Evolutionary conservation across 2,329 filamentous ascomycete genomes (phyloP).

Genomic region (Paecilomyces sp.): DNA sequence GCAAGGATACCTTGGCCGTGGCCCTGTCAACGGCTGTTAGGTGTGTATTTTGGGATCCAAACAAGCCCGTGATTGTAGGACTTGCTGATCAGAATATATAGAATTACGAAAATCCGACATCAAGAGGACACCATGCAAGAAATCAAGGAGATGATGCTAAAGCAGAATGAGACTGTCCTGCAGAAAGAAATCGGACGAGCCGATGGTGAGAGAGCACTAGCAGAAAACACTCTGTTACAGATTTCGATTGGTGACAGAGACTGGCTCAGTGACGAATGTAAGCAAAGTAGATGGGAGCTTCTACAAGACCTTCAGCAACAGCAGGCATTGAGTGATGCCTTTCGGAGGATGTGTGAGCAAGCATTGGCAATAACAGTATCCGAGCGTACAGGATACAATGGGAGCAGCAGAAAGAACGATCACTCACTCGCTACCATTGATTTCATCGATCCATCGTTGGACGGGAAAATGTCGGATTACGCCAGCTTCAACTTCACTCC

Average conservation of each 20-base stretch:
- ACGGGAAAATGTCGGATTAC: neutral
- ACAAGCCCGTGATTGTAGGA: neutral
- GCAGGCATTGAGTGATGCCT: neutral
- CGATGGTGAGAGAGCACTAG: neutral
- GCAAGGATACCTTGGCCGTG: neutral
- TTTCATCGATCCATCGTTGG: neutral
- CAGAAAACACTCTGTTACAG: neutral
- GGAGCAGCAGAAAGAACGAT: neutral
- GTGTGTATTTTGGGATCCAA: neutral
- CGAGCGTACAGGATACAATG: neutral
- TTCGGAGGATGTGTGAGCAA: slow-evolving; percentile 1
- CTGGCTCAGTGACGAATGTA: neutral
- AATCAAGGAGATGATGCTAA: slow-evolving; percentile 1
- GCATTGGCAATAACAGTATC: neutral
- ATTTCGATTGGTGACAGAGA: neutral
- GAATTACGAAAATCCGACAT: neutral
- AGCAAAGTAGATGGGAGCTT: neutral
- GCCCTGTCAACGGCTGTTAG: neutral
- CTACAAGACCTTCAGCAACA: neutral
- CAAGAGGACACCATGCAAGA: neutral
- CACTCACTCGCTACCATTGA: neutral
- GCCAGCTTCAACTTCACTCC: neutral
- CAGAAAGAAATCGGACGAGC: neutral
- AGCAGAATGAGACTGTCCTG: neutral
- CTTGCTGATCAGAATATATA: neutral